These are phyloP conservation scores for Kuraishia cidri DNA, from an alignment of 805 yeast species.

Conservation along the genomic window DNA sequence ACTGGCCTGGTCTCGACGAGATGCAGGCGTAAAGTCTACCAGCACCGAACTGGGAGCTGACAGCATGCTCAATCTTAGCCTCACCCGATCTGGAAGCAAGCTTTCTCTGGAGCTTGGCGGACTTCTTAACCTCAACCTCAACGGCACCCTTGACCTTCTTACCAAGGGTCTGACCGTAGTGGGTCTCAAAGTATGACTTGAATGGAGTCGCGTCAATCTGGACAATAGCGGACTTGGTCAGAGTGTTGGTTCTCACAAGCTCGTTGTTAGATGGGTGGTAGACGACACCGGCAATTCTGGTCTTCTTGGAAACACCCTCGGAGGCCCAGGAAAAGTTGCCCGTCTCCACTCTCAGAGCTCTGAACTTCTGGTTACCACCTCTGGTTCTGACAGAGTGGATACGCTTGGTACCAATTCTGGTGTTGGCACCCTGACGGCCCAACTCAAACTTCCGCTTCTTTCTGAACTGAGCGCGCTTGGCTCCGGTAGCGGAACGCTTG, in stretches of 20 bases:
- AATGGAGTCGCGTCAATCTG: slow-evolving; percentile 99
- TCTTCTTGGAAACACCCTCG: slow-evolving; percentile 97
- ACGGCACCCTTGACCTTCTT: slow-evolving; percentile 57
- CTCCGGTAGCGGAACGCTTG: slow-evolving; percentile 99
- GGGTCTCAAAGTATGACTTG: slow-evolving; percentile 98
- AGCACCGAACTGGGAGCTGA: slow-evolving; percentile 94
- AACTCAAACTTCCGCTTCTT: slow-evolving; percentile 99
- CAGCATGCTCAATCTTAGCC: slow-evolving; percentile 83
- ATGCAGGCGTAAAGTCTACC: slow-evolving; percentile 98
- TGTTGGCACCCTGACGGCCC: slow-evolving; percentile 99
- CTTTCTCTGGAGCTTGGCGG: slow-evolving; percentile 82
- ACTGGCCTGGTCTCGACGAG: slow-evolving; percentile 99
- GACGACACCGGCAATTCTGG: slow-evolving; percentile 96
- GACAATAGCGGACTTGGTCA: slow-evolving; percentile 97
- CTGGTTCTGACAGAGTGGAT: slow-evolving; percentile 99
- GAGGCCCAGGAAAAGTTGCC: slow-evolving; percentile 99
- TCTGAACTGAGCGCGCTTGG: slow-evolving; percentile 99
- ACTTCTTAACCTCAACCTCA: slow-evolving; percentile 51
- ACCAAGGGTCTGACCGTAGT: slow-evolving; percentile 92
- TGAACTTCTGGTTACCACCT: slow-evolving; percentile 99
- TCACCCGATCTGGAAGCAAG: slow-evolving; percentile 85
- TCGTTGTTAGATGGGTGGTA: slow-evolving; percentile 99
- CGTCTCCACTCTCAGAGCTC: slow-evolving; percentile 98
- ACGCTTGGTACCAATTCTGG: slow-evolving; percentile 98
- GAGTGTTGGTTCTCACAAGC: slow-evolving; percentile 98